Percentiles rank a stretch among this genome's conserved stretches.
Evolutionary conservation across 2,329 filamentous ascomycete genomes (phyloP).

Genomic region (Canariomyces notabilis): DNA sequence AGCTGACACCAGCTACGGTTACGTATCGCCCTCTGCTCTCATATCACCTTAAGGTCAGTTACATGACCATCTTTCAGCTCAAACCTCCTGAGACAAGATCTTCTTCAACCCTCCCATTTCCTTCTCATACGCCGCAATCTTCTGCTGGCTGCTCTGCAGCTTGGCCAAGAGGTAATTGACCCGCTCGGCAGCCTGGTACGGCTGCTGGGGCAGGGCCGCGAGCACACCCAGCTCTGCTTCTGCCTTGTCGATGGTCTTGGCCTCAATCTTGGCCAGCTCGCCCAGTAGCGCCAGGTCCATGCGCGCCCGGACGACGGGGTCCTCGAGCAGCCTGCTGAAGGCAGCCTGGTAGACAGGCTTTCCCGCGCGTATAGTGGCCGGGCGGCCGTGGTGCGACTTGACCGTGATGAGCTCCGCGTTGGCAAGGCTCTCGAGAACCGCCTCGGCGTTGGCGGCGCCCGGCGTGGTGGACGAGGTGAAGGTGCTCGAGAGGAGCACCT

Average conservation of each 20-base stretch:
- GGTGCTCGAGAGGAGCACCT: slow-evolving; percentile 70
- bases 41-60: no score
- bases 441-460: slow-evolving; percentile 58
- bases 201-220: slow-evolving; percentile 65
- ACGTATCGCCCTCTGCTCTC: no score
- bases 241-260: slow-evolving; percentile 67
- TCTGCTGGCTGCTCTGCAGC: slow-evolving; percentile 66
- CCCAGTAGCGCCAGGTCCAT: slow-evolving; percentile 67
- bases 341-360: slow-evolving; percentile 84
- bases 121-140: slow-evolving; percentile 67
- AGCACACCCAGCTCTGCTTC: slow-evolving; percentile 72
- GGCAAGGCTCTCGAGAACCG: slow-evolving; percentile 72
- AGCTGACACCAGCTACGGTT: no score
- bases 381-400: slow-evolving; percentile 66
- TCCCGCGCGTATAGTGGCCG: slow-evolving; percentile 70
- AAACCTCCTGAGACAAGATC: slow-evolving; percentile 45
- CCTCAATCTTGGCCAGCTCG: slow-evolving; percentile 67
- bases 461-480: slow-evolving; percentile 57
- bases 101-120: slow-evolving; percentile 70
- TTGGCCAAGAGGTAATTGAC: slow-evolving; percentile 70
- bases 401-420: slow-evolving; percentile 83
- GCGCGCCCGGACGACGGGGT: slow-evolving; percentile 66
- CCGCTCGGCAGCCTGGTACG: slow-evolving; percentile 60
- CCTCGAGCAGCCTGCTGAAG: slow-evolving; percentile 66
- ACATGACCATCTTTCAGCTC: no score